Conservation (phyloP, 148 eudicot genomes). For the Amaranthus cruentus region DNA sequence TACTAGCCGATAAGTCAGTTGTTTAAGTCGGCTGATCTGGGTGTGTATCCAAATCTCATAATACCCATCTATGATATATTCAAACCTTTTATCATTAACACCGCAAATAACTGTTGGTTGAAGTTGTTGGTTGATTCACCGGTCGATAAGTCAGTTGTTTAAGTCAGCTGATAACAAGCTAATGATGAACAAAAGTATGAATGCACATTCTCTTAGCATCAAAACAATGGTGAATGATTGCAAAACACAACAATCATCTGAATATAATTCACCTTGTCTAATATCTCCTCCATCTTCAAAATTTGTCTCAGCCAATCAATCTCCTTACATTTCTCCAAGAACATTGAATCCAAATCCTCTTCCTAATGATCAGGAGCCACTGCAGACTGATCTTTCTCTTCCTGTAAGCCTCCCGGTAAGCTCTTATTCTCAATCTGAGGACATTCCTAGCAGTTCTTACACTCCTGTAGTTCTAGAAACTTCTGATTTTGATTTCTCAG, state of each 20-base stretch:
- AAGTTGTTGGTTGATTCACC: no score
- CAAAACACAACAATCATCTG: slow-evolving; percentile 32
- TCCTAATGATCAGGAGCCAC: slow-evolving; percentile 13
- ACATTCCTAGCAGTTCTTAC: slow-evolving; percentile 64
- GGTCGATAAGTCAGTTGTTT: background rate
- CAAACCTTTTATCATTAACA: no score
- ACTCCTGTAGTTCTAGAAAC: slow-evolving; percentile 56
- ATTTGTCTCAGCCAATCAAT: slow-evolving; percentile 73
- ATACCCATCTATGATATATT: no score
- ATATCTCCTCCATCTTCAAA: slow-evolving; percentile 84
- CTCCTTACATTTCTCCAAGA: slow-evolving; percentile 82
- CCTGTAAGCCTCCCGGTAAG: slow-evolving; percentile 35
- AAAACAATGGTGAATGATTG: background rate
- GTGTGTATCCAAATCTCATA: no score
- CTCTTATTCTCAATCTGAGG: slow-evolving; percentile 33
- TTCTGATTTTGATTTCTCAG: slow-evolving; percentile 51
- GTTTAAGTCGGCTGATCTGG: no score
- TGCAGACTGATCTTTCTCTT: slow-evolving; percentile 53
- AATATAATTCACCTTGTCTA: slow-evolving; percentile 56
- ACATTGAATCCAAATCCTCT: slow-evolving; percentile 31
- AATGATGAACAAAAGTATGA: background rate
- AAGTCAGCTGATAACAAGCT: background rate
- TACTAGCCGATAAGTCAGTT: no score
- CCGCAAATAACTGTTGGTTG: no score
- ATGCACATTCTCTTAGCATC: background rate